Base-by-base conservation (phyloP, 345 rosid species). In the Brassica incana region DNA sequence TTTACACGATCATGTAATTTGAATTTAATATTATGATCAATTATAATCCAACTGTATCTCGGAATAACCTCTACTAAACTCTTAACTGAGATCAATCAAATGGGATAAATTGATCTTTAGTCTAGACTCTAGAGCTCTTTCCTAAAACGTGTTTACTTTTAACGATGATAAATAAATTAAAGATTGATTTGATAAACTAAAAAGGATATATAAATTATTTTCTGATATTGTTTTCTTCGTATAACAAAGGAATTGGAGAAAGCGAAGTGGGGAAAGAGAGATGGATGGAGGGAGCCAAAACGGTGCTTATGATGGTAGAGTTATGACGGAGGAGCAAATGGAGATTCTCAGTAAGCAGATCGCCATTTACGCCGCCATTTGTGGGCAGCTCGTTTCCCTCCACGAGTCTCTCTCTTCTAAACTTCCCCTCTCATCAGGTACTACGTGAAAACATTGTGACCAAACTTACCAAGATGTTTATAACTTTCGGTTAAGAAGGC, bases 291-390 rank as follows among this genome's bases (percentile, higher is more conserved):
- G 69, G 74, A 68, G 30, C 50, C 80, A 75, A 76, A 74, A 80
- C 29, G 67, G 74, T 56, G 83, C 65, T 71, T 75, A 65, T 56
- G 70, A 40, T 29, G 81, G 72, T 4, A 69, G 84, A 77, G 83
- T 83, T 71, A 89, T 92, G 90, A 92, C 90, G 8, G 94, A 91
- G 65, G 98, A 89, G 76, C 98, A 93, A 63, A 76, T 91, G 87
- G 96, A 89, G 86, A 69, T 78, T 25, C 81, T 88, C 43, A 81
- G 93, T 72, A 90, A 86, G 74, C 97, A 92, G 74, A 92, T 92
- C 76, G 84, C 88, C 52, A 83, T 87, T 25, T 92, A 88, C 62
- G 79, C 87, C 25, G 73, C 79, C 8, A 83, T 92, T 27, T 86
- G 87, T 36, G 89, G 88, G 15, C 87, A 82, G 82, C 95, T 92